Evolutionary conservation across 371 early-diverging fungal species (phyloP), one percentile per base, ranked within the genome.

Genomic region (Saksenaea vasiformis): DNA sequence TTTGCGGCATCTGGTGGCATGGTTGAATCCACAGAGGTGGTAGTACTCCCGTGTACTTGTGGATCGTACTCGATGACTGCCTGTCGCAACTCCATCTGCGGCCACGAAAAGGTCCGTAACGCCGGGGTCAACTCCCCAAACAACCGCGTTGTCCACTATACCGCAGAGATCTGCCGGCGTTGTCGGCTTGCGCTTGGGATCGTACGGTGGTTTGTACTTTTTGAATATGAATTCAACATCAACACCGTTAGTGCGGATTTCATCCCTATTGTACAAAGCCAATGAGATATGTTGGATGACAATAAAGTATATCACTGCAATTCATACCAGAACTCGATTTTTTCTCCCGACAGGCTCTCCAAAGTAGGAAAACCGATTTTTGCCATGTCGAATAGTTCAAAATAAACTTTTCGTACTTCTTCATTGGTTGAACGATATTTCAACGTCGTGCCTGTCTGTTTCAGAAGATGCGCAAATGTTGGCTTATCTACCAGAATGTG

Each of bases 361-460:
- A 38, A 38, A n/a, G 53, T 51, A 17, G 34, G 37, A 19, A 41
- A n/a, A 9, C 61, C 61, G 41, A 61, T 61, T 37, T 61, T 61
- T 54, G 1, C 13, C 44, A 60, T 44, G 7, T 60, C 47, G 19
- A 60, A 41, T 4, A 60, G 60, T 8, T 44, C 27, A 39, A 60
- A 60, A 28, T 60, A 60, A 3, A 11, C 60, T 60, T 43, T 2
- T 5, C 44, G 60, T 5, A 44, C 41, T 17, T 24, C 35, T 19
- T 60, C 44, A 17, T 37, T 27, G 24, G 24, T 60, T 35, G 24
- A 27, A 10, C 28, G 39, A 39, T 2, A 2, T 39, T 39, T 39
- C 39, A 39, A 39, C 11, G 39, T 2, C n/a, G n/a, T 5, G 5
- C 39, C 58, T 24, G 38, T 22, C 38, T 51, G 11, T 47, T 34